Evolutionary conservation across 1,284 basidiomycete species (phyloP), one percentile per base, ranked within the genome.

Genomic region (Moesziomyces sp.): DNA sequence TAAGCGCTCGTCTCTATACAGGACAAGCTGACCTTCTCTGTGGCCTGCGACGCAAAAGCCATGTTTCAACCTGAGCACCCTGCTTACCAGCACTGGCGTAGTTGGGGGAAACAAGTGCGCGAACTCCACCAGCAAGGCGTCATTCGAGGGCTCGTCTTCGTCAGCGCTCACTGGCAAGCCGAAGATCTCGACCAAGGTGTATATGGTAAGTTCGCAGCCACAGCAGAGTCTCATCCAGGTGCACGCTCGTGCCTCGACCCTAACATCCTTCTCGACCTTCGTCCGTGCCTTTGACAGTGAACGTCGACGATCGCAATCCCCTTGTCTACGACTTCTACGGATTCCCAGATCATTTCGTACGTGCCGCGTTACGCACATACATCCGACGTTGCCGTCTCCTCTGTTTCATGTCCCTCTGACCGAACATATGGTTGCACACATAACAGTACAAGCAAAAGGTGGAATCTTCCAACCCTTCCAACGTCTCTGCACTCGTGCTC

Each of bases 271-370:
- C 30, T 23, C 1, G 19, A 18, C 2, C 43, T 46, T 13, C 5
- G 1, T 8, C 5, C 42, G 51, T 9, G 35, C 4, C 33, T 44
- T 8, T 23, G 11, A 16, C 47, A 71, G 65, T 79, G 14, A 74
- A 86, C 47, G 85, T 85, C 61, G 79, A 76, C 30, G 82, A 85
- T 51, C 23, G 50, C 3, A 67, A 78, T 48, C 85, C 86, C 0
- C 76, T 87, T 33, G 76, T 86, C 40, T 87, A 86, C 77, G 86
- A 87, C 74, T 87, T 86, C 59, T 86, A 86, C 74, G 76, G 76
- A 54, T 87, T 87, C 21, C 72, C 72, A 2, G 52, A 57, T 30
- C 53, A 66, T 46, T 74, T 62, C 26, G 68, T 71, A 44, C 55
- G 68, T 58, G 1, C 21, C 18, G n/a, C 18, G 5, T 13, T 16